Percentiles rank a stretch among this genome's conserved stretches.
These are phyloP conservation scores for Pseudonectria foliicola DNA, from an alignment of 2,329 filamentous ascomycete species.

Conservation along the genomic window DNA sequence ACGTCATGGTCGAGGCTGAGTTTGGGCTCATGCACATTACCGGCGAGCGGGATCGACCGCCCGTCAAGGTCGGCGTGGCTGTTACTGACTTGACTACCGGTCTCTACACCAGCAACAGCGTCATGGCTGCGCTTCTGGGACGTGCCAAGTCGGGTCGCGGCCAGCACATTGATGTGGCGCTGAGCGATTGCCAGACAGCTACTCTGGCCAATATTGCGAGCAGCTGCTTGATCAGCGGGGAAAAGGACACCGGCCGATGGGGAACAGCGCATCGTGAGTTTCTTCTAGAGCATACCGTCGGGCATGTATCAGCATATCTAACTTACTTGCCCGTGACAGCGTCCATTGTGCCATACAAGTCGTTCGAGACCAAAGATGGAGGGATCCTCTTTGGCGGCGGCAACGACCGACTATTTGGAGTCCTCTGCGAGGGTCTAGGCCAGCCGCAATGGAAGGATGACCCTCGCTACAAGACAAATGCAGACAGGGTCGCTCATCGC, in stretches of 20 bases:
- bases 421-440: slow-evolving; percentile 54
- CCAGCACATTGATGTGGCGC: slow-evolving; percentile 84
- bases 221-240: slow-evolving; percentile 78
- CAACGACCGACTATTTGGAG: slow-evolving; percentile 63
- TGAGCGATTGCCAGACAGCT: slow-evolving; percentile 93
- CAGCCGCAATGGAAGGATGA: slow-evolving; percentile 54
- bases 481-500: slow-evolving; percentile 62
- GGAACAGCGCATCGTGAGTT: slow-evolving; percentile 84
- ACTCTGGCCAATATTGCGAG: slow-evolving; percentile 94
- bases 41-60: slow-evolving; percentile 76
- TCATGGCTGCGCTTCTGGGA: slow-evolving; percentile 86
- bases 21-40: slow-evolving; percentile 99
- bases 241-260: slow-evolving; percentile 86
- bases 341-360: slow-evolving; percentile 94
- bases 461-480: slow-evolving; percentile 53
- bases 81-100: slow-evolving; percentile 95
- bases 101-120: slow-evolving; percentile 87
- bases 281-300: background rate
- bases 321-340: slow-evolving; percentile 42
- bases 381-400: slow-evolving; percentile 64
- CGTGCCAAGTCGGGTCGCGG: slow-evolving; percentile 69
- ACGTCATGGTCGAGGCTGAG: slow-evolving; percentile 99
- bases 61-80: slow-evolving; percentile 94
- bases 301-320: background rate
- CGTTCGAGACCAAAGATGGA: slow-evolving; percentile 69